Evolutionary conservation across 2,329 filamentous ascomycete species (phyloP), one percentile per base, ranked within the genome.

Genomic region (Rutstroemia sydowiana): DNA sequence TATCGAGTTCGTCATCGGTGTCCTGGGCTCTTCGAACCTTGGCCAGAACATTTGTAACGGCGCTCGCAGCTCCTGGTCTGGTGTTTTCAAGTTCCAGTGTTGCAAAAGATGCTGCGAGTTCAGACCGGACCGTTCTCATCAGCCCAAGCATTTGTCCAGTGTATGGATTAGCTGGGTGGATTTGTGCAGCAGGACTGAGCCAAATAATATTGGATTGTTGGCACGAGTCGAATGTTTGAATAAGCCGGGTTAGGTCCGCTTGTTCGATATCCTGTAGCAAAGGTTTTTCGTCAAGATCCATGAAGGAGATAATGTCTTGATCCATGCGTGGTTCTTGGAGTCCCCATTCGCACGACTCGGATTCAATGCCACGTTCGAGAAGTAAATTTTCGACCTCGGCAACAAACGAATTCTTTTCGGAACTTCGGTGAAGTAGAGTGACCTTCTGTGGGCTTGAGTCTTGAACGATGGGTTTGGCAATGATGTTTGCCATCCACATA

Each of bases 191-290:
- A 2, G 56, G 59, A 5, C 65, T 69, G 20, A 69, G 52, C 68
- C 68, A 70, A 9, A 70, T 52, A 16, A 68, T 52, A 1, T 55
- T 55, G 48, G 58, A 48, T 18, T 37, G n/a, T 30, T n/a, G 18
- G 16, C 14, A 16, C 37, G 13, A n/a, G 37, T 42, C 26, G 16
- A 49, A 16, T 14, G 26, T 39, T 20, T 43, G 30, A 30, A 45
- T 21, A 14, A 58, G 23, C 18, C 42, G 30, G 31, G 44, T 41
- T 26, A 54, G 45, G 11, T 39, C 34, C 32, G 48, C 40, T 32
- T 39, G 41, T 23, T 43, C 34, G 5, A 49, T 26, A 16, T 49
- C 40, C 10, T 45, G 4, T 16, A 52, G 49, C 3, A 52, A n/a
- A 6, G 45, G 48, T 3, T 34, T 23, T 6, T 44, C 40, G 8